Conservation (phyloP, 441 rosid genomes). For the Pelargonium citronellum region DNA sequence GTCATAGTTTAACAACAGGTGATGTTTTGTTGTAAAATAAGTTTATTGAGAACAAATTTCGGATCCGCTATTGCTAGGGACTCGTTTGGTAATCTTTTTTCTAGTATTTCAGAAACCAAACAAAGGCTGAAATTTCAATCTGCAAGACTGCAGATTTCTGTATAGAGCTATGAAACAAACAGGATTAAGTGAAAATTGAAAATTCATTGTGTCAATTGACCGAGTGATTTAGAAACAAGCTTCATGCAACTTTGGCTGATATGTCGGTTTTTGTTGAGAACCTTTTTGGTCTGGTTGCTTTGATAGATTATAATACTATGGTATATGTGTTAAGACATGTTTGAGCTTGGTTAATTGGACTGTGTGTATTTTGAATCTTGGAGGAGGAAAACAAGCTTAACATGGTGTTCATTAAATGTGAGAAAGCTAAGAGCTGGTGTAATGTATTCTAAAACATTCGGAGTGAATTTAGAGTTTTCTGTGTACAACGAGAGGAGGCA, state of each 20-base stretch:
- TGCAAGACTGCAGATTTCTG: not conserved
- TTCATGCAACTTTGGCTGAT: not conserved
- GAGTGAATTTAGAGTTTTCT: too few relatives aligned
- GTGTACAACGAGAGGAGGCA: too few relatives aligned
- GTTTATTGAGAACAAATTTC: too few relatives aligned
- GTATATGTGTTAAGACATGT: not conserved
- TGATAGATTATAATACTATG: not conserved
- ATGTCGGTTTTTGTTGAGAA: not conserved
- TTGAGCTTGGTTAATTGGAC: not conserved
- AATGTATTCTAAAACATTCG: not conserved
- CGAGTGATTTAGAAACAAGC: not conserved
- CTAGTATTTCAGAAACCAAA: not conserved
- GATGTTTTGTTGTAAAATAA: too few relatives aligned
- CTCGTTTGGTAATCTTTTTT: too few relatives aligned
- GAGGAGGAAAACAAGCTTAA: not conserved
- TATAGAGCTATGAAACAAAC: not conserved
- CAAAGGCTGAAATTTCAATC: not conserved
- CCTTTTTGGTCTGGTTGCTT: not conserved
- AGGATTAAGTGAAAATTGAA: not conserved
- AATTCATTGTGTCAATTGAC: not conserved
- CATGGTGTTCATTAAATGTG: not conserved
- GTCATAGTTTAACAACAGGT: too few relatives aligned
- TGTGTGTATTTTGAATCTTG: not conserved
- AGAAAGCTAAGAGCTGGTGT: not conserved
- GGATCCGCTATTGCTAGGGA: too few relatives aligned